These are phyloP conservation scores for Saccharum spontaneum DNA, from an alignment of 176 grass and related monocot species.

Conservation along the genomic window DNA sequence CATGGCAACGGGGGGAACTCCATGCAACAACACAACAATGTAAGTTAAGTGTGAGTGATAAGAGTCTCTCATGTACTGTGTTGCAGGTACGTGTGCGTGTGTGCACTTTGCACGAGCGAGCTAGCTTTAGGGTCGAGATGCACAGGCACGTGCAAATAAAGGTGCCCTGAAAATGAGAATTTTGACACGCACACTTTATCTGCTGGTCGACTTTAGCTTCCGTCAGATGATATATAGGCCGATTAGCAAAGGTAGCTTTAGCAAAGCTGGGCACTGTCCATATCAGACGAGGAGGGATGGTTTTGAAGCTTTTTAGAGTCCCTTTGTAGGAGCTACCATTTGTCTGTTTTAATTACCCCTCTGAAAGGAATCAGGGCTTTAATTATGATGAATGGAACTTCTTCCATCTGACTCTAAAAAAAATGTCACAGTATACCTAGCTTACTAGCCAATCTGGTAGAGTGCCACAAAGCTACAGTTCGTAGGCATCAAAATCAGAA, in stretches of 20 bases:
- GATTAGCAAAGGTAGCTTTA: constrained; percentile 21
- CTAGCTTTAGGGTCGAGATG: constrained; percentile 5
- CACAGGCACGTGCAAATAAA: constrained; percentile 17
- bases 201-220: constrained; percentile 7
- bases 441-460: neutral
- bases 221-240: neutral
- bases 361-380: neutral
- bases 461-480: neutral
- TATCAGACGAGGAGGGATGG: neutral
- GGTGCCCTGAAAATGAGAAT: neutral
- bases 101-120: neutral
- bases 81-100: neutral
- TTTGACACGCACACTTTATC: neutral
- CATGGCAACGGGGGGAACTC: constrained; percentile 34
- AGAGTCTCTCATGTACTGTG: neutral
- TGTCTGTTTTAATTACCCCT: neutral
- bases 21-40: constrained; percentile 40
- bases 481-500: neutral
- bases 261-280: neutral
- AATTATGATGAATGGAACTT: neutral
- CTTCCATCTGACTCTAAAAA: neutral
- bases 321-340: neutral
- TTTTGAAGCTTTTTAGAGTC: neutral
- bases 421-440: neutral
- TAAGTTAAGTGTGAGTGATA: constrained; percentile 16